Evolutionary conservation across 768 basidiomycete species (phyloP).

Genomic region (Albatrellus ellisii): DNA sequence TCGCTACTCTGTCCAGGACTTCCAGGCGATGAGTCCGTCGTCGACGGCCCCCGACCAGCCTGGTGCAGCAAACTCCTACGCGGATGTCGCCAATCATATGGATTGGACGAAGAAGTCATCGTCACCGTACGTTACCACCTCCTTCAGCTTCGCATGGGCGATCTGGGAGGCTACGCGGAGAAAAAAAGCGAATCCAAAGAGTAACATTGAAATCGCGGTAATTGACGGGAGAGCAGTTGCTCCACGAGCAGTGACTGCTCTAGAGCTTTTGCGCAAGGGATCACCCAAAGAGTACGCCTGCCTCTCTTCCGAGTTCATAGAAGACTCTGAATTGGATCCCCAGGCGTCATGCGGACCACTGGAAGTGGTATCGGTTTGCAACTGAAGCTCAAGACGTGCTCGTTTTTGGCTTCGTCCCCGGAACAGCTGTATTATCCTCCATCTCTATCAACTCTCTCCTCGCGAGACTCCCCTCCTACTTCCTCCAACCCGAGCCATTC

Average conservation of each 20-base stretch:
- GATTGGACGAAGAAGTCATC: conserved; percentile 64
- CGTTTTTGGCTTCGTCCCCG: conserved; percentile 54
- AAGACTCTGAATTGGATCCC: conserved; percentile 6
- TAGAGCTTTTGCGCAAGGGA: conserved; percentile 45
- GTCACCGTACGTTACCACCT: conserved; percentile 61
- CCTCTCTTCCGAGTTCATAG: not conserved
- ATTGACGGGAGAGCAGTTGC: conserved; percentile 55
- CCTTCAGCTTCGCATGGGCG: conserved; percentile 74
- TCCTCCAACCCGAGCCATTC: conserved; percentile 26
- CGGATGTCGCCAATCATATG: conserved; percentile 57
- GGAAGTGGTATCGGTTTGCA: conserved; percentile 68
- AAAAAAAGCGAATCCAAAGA: conserved; percentile 60
- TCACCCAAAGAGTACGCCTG: conserved; percentile 39
- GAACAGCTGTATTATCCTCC: conserved; percentile 52
- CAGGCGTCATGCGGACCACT: conserved; percentile 50
- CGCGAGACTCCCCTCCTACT: conserved; percentile 61
- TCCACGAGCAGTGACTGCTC: conserved; percentile 46
- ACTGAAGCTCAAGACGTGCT: conserved; percentile 69
- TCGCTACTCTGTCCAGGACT: conserved; percentile 17
- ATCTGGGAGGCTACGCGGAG: conserved; percentile 72
- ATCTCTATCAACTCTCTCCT: conserved; percentile 54
- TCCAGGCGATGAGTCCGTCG: conserved; percentile 13
- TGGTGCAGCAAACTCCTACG: conserved; percentile 28
- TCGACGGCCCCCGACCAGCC: conserved; percentile 12
- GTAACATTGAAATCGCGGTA: conserved; percentile 65